Conservation (phyloP, 192 early-diverging fungal genomes). For the Backusella australiensis region DNA sequence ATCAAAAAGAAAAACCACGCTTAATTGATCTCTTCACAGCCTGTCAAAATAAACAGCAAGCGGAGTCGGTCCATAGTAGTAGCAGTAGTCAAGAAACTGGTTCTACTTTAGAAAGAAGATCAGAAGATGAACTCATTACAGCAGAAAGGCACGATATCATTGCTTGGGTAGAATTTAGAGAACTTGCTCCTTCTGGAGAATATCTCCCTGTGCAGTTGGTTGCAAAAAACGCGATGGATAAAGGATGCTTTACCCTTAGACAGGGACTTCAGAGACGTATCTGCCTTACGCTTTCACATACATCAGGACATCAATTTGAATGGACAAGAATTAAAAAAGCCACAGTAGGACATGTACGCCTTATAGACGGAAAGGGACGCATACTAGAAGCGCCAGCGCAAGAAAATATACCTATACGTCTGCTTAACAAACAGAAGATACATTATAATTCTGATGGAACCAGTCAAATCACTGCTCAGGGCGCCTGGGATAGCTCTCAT, state of each 20-base stretch:
- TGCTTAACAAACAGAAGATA: constrained; percentile 44
- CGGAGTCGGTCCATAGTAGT: not conserved
- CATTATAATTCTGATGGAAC: constrained; percentile 59
- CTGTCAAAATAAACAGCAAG: not conserved
- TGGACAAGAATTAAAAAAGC: constrained; percentile 49
- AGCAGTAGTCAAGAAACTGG: not conserved
- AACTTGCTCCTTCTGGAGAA: constrained; percentile 58
- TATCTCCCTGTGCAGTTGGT: constrained; percentile 57
- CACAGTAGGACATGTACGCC: constrained; percentile 44
- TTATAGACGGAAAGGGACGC: constrained; percentile 59
- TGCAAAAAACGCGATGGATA: constrained; percentile 44
- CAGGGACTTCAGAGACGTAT: constrained; percentile 78
- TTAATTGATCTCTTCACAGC: not conserved
- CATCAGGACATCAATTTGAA: constrained; percentile 62
- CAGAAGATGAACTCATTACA: constrained; percentile 59
- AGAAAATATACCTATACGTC: constrained; percentile 47
- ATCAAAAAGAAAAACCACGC: constrained; percentile 35
- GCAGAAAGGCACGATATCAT: constrained; percentile 70
- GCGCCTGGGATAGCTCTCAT: constrained; percentile 77
- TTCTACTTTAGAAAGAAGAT: constrained; percentile 20
- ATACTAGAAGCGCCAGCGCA: constrained; percentile 49
- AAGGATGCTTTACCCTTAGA: constrained; percentile 60
- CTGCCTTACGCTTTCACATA: constrained; percentile 61
- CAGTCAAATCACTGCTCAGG: constrained; percentile 51
- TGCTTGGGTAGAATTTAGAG: constrained; percentile 64